Evolutionary conservation across 352 stramenopile species (phyloP).

Genomic region (Blastocystis hominis): DNA sequence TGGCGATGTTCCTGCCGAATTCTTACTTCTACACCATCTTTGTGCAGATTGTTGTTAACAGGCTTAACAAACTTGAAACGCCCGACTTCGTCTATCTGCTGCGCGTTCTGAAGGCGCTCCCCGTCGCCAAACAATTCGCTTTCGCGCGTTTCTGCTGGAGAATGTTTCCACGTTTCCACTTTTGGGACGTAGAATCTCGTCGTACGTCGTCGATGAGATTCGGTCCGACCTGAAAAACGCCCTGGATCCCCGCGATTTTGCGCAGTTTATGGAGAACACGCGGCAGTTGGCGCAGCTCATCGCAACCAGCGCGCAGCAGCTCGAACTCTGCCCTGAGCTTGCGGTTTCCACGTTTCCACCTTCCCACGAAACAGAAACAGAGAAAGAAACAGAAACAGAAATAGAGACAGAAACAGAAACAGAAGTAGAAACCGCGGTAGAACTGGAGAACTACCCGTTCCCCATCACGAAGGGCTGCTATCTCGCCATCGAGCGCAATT

Average conservation of each 20-base stretch:
- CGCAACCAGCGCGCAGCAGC: not conserved
- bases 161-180: not conserved
- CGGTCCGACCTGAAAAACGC: not conserved
- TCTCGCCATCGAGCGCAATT: constrained; percentile 5
- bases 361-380: not conserved
- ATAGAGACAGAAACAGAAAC: too few relatives aligned
- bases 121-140: not conserved
- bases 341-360: not conserved
- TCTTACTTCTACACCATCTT: constrained; percentile 52
- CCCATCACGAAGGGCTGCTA: constrained; percentile 49
- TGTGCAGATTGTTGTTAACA: constrained; percentile 39
- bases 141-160: constrained; percentile 51
- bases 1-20: not conserved
- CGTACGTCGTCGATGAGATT: not conserved
- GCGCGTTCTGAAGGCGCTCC: not conserved
- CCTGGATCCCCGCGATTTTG: not conserved
- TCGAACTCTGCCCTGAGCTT: not conserved
- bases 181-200: not conserved
- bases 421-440: not conserved
- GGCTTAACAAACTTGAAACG: not conserved
- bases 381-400: not conserved
- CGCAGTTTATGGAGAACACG: constrained; percentile 24
- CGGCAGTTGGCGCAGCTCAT: not conserved
- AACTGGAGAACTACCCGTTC: not conserved
- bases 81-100: constrained; percentile 20